Evolutionary conservation across 1,139 yeast genomes (phyloP).

Genomic region (Suhomyces guaymorum): DNA sequence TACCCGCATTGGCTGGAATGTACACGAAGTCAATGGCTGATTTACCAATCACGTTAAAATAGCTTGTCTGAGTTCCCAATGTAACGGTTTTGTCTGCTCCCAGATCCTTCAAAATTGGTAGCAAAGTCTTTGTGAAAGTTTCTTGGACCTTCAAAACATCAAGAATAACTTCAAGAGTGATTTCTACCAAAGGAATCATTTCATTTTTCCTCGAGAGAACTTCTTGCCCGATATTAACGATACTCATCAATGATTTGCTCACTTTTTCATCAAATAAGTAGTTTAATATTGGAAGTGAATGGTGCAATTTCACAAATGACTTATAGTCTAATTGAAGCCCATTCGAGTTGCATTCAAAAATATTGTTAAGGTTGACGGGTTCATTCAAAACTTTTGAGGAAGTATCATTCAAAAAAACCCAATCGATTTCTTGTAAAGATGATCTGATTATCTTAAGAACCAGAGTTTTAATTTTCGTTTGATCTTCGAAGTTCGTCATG

Average conservation of each 20-base stretch:
- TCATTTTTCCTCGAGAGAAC: constrained; percentile 39
- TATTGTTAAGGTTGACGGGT: constrained; percentile 37
- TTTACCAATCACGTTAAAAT: constrained; percentile 12
- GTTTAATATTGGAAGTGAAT: constrained; percentile 65
- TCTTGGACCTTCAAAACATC: constrained; percentile 56
- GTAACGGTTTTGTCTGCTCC: constrained; percentile 1
- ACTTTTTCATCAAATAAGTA: constrained; percentile 61
- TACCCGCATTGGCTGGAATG: constrained; percentile 54
- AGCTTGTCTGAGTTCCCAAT: constrained; percentile 7
- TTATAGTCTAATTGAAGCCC: constrained; percentile 31
- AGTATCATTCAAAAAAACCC: constrained; percentile 54
- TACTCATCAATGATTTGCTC: constrained; percentile 54
- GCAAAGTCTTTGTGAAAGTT: constrained; percentile 28
- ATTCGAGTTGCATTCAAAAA: constrained; percentile 38
- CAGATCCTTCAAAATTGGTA: constrained; percentile 31
- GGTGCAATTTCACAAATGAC: constrained; percentile 55
- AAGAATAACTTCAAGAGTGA: constrained; percentile 47
- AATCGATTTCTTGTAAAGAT: constrained; percentile 64
- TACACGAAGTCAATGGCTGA: constrained; percentile 53
- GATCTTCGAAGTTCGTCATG: constrained; percentile 38
- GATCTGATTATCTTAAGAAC: constrained; percentile 53
- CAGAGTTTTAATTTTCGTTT: constrained; percentile 50
- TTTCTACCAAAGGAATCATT: constrained; percentile 23
- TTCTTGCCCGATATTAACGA: constrained; percentile 57
- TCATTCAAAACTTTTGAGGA: constrained; percentile 28